Evolutionary conservation across 2,329 filamentous ascomycete genomes (phyloP), one percentile per base, ranked within the genome.

Genomic region (Scleromitrula shiraiana): DNA sequence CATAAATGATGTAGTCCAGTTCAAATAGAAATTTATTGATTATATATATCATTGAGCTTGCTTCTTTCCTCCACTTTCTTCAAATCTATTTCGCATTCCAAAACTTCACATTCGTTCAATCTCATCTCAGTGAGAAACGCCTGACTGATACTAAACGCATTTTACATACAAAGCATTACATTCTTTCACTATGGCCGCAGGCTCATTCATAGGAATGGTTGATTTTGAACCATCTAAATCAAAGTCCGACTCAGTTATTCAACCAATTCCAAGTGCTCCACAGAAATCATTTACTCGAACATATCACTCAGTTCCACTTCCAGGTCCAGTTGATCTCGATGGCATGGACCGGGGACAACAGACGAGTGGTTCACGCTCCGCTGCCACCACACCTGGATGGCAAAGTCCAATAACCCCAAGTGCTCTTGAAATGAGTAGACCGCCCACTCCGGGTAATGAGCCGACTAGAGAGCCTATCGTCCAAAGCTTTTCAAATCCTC

Each of bases 401-500:
- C 58, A 60, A 19, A 59, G 58, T 30, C 57, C 61, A 14, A 40
- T 35, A 12, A 42, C 42, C 1, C 50, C 51, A 3, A 51, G 50
- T 15, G 61, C 60, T 39, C 39, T 64, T 4, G 79, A 82, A 56
- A 73, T 70, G 60, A 82, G 76, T 58, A 65, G 72, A 12, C 74
- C 77, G 2, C 57, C 68, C 5, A 75, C 70, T 6, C 76, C 75
- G 4, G 59, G 64, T n/a, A 46, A 56, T 3, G 58, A 58, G 5
- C 46, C 50, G 12, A 67, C 70, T 7, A 70, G 65, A 7, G 69
- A 69, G 1, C 70, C 74, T 37, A 64, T 72, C 3, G 61, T 78
- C 26, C 77, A 78, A 41, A 82, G 72, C 52, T 75, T 79, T 50
- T 80, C 72, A 53, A 70, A 78, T 15, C 76, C 77, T 9, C 71